These are phyloP conservation scores for Meyerozyma smithsonii DNA, from an alignment of 1,139 yeast genomes.

Conservation along the genomic window DNA sequence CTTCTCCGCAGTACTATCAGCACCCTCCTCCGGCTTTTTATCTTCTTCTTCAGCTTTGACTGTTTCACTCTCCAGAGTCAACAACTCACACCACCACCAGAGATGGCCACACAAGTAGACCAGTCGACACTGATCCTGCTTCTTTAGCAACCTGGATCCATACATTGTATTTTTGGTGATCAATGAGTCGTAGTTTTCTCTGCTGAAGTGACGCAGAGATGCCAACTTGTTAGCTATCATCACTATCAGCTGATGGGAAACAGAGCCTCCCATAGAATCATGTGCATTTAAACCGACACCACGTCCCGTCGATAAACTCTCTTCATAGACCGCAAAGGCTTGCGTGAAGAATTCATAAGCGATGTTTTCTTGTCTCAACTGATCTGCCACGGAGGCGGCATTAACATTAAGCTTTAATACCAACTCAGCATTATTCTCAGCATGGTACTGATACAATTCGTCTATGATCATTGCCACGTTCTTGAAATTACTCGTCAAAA, in stretches of 20 bases:
- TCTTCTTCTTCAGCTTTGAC: slow-evolving; percentile 5
- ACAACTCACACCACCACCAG: slow-evolving; percentile 86
- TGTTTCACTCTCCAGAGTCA: slow-evolving; percentile 35
- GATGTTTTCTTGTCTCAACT: slow-evolving; percentile 47
- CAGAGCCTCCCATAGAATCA: slow-evolving; percentile 35
- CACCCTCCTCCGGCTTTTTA: slow-evolving; percentile 4
- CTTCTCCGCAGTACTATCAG: slow-evolving; percentile 5
- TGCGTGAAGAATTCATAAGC: slow-evolving; percentile 90
- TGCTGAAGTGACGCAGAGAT: slow-evolving; percentile 49
- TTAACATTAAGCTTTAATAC: slow-evolving; percentile 49
- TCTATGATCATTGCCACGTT: slow-evolving; percentile 67
- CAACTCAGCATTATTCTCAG: slow-evolving; percentile 44
- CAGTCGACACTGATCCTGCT: slow-evolving; percentile 92
- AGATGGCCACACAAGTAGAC: slow-evolving; percentile 85
- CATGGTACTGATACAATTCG: slow-evolving; percentile 54
- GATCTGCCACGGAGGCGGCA: slow-evolving; percentile 73
- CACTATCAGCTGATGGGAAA: slow-evolving; percentile 35
- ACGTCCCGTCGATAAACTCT: slow-evolving; percentile 34
- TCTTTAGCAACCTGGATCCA: slow-evolving; percentile 83
- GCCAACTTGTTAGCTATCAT: slow-evolving; percentile 61
- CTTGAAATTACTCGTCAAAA: slow-evolving; percentile 55
- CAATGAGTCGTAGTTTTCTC: slow-evolving; percentile 70
- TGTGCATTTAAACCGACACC: slow-evolving; percentile 26
- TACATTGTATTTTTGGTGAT: slow-evolving; percentile 83
- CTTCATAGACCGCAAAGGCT: slow-evolving; percentile 85